phyloP scores from a whole-genome alignment of 2,329 filamentous ascomycete species.

The Endoconidiophora polonica region DNA sequence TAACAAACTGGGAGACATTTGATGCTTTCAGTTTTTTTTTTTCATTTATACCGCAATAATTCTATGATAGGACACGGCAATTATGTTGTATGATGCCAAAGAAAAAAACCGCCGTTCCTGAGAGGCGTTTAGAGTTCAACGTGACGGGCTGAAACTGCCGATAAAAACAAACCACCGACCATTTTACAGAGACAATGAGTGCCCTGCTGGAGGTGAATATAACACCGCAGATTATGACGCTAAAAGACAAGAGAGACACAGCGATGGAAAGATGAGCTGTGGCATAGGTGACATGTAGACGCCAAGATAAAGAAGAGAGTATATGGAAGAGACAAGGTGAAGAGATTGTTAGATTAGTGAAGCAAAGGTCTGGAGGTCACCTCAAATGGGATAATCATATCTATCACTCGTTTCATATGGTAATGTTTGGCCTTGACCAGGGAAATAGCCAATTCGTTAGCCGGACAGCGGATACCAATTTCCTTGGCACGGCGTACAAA shows the following conservation, averaged over 20 bases:
- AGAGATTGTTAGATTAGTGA: not conserved
- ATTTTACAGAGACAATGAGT: too few species aligned
- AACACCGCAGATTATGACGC: not conserved
- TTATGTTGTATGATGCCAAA: not conserved
- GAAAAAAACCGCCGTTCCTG: conserved; percentile 1
- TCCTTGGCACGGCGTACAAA: conserved; percentile 58
- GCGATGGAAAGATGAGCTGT: not conserved
- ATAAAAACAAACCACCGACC: not conserved
- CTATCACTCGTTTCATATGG: conserved; percentile 19
- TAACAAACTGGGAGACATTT: too few species aligned
- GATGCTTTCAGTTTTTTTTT: too few species aligned
- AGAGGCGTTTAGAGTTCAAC: too few species aligned
- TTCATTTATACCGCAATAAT: not conserved
- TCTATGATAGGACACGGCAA: too few species aligned
- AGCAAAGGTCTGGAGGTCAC: conserved; percentile 18
- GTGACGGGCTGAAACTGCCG: too few species aligned
- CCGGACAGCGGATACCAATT: conserved; percentile 52
- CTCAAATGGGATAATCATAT: conserved; percentile 21
- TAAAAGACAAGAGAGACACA: conserved; percentile 2
- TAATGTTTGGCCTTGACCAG: conserved; percentile 54
- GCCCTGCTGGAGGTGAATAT: too few species aligned
- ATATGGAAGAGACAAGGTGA: not conserved
- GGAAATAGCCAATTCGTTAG: conserved; percentile 57
- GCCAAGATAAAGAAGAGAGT: not conserved
- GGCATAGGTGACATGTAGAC: too few species aligned